Base-by-base conservation (phyloP, 176 grass and related monocot genomes). In the Raddia distichophylla region DNA sequence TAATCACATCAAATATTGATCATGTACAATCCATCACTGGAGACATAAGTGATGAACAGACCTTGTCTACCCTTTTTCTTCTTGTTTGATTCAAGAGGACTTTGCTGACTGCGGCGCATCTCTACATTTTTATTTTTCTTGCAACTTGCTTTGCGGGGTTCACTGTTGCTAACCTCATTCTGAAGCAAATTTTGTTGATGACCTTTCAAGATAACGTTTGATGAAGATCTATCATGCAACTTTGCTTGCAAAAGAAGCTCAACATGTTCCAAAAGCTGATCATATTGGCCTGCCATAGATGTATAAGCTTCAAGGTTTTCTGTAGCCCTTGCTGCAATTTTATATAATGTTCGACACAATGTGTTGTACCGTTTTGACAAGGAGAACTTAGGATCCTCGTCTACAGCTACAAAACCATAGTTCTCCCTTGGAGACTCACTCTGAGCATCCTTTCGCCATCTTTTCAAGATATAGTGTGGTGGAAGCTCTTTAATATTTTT, bases 401-500 rank as follows among this genome's bases (percentile, higher is more conserved):
- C 91, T 45, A 77, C 70, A 65, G 80, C 48, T 9, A 35, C 71
- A 84, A 84, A 90, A 32, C 82, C 73, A 56, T 82, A 76, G 79
- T 82, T 97, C 80, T 88, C 86, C 52, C 74, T 80, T 61, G 76
- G 37, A 53, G 80, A 71, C 69, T 90, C 89, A 76, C 77, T 89
- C 61, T 90, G 88, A 51, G 94, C 94, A 88, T 94, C 91, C 64
- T 90, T 97, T 76, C 89, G 72, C 91, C 94, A 97, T 86, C 91
- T 97, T 79, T 94, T 89, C 82, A 97, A 77, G 65, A 94, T 84
- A 75, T 97, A 94, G 43, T 90, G 89, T 44, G 48, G 76, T 77
- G 91, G 94, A 66, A 97, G 87, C 82, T 97, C 94, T 83, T 97
- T 94, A 27, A 94, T 90, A 87, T 97, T 94, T 94, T 84, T 94